Evolutionary conservation across 75 land plant genomes (phyloP), one percentile per base, ranked within the genome.

Genomic region (Cupressus sempervirens): DNA sequence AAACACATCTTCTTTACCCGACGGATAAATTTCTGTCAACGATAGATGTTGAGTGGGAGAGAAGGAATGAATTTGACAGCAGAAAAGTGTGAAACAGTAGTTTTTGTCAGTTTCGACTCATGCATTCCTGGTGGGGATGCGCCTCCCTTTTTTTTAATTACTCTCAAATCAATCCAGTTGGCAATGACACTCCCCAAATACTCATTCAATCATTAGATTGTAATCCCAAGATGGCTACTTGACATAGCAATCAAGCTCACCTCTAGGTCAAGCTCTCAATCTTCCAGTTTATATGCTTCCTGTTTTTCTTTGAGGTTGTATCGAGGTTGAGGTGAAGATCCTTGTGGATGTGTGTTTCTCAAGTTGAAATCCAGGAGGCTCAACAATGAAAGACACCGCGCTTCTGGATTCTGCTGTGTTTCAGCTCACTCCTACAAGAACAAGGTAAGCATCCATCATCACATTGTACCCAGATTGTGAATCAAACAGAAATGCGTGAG

Each of bases 341-440:
- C 41, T n/a, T 40, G 30, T 79, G 29, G n/a, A 12, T 79, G 30
- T 79, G 13, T 45, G 32, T 43, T 45, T 26, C 48, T 45, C 29
- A 40, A 45, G 46, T n/a, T 79, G 40, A 48, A 43, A 45, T 79
- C 30, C 5, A 43, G 30, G 13, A 45, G 48, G 45, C n/a, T 45
- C 13, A 52, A 85, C 58, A 79, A 87, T 87, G 88, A 79, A 86
- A 67, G 76, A 76, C 43, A 87, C 40, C 20, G 62, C 53, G 36
- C 36, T 81, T 1, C 87, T 87, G 54, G 88, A 86, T 76, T 80
- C 79, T 86, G 88, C 88, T n/a, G 83, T 86, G 82, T 87, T 87
- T 79, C 88, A 87, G 82, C 88, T 87, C 88, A 87, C 88, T 58
- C 88, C 88, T 2, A 85, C 88, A n/a, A 80, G 88, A 52, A 87